Base-by-base conservation (phyloP, 1,284 basidiomycete genomes). In the Rhodotorula sp. region DNA sequence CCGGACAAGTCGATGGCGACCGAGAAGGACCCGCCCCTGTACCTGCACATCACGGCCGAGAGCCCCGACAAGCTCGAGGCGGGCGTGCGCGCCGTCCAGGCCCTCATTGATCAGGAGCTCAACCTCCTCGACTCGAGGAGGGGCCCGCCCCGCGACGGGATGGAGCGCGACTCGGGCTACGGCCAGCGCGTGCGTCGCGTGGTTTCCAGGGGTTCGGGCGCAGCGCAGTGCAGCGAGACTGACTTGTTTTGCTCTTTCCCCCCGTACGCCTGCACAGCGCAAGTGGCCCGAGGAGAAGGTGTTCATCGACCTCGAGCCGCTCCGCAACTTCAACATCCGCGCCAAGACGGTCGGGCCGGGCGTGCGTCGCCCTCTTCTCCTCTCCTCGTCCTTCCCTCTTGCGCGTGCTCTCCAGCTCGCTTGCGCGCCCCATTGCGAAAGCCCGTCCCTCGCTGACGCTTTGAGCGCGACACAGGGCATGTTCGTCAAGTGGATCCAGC, bases 401-500 rank as follows among this genome's bases (percentile, higher is more conserved):
- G 25, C 34, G 17, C 29, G 21, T n/a, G 15, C 15, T 46, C 29
- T 25, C 54, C 13, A 8, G 7, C 25, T 21, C n/a, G 4, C 37
- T 10, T 22, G 5, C 29, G 32, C 54, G 29, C 3, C 17, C 39
- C 15, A 15, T 9, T 39, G 39, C 39, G 27, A 34, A 17, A 39
- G 32, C 44, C 3, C 61, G n/a, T n/a, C n/a, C n/a, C n/a, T n/a
- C n/a, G n/a, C n/a, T n/a, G n/a, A n/a, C n/a, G n/a, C n/a, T n/a
- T n/a, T n/a, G n/a, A n/a, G n/a, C n/a, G n/a, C n/a, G n/a, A 36
- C 37, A 12, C 75, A 92, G 91, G 94, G 94, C 77, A 90, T 94
- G 80, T 99, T 98, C 81, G 96, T 99, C 76, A 99, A 99, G 84
- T 95, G 94, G 81, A 99, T 99, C 75, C 96, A 99, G 83, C 88